Conservation (phyloP, 2,329 filamentous ascomycete genomes). For the Trichoderma semiorbis region DNA sequence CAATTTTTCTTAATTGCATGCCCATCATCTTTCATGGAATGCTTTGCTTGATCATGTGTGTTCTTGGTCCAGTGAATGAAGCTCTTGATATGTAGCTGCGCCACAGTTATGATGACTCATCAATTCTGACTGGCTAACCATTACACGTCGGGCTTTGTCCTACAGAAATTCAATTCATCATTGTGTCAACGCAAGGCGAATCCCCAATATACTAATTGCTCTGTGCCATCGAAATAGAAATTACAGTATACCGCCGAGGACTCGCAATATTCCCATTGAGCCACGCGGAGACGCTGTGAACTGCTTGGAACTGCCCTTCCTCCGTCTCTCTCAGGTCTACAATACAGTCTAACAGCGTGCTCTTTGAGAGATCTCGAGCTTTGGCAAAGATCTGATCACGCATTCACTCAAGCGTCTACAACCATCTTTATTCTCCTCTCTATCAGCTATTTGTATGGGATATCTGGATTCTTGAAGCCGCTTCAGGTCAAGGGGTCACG, state of each 20-base stretch:
- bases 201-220: not conserved
- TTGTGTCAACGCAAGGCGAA: conserved; percentile 5
- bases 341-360: not conserved
- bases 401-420: not conserved
- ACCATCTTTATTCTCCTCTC: not conserved
- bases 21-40: not conserved
- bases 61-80: not conserved
- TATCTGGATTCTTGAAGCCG: not conserved
- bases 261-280: not conserved
- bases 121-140: not conserved
- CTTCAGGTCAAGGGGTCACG: not conserved
- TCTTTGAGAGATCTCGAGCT: not conserved
- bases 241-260: not conserved
- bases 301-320: not conserved
- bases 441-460: not conserved
- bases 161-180: conserved; percentile 4
- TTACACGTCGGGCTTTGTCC: conserved; percentile 1
- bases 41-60: not conserved
- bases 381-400: not conserved
- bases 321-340: not conserved
- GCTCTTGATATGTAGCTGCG: not conserved
- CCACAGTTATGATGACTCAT: conserved; percentile 26
- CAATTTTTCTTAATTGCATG: not conserved
- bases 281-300: not conserved
- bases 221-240: not conserved